These are phyloP conservation scores for Penicillium frequentans DNA, from an alignment of 2,329 filamentous ascomycete genomes.

Conservation along the genomic window DNA sequence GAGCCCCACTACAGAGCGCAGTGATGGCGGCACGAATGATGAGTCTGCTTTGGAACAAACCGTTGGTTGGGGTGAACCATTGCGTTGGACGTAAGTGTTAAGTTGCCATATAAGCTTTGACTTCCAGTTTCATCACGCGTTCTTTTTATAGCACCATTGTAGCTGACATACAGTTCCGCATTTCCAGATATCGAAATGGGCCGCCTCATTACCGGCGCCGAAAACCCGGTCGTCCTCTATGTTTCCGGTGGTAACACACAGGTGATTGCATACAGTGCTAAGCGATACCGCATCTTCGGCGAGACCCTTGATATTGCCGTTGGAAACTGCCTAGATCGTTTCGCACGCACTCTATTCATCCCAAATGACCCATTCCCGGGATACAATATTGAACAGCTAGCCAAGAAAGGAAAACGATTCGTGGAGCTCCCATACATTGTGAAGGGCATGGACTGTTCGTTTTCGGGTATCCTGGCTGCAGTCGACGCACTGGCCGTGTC, in stretches of 20 bases:
- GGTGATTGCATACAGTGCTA: conserved; percentile 93
- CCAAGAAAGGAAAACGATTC: conserved; percentile 68
- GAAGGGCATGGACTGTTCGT: conserved; percentile 98
- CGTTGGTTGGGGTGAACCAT: conserved; percentile 94
- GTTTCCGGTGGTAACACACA: conserved; percentile 96
- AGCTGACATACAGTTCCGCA: neutral
- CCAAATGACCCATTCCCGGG: conserved; percentile 95
- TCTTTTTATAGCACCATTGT: neutral
- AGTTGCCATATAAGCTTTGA: neutral
- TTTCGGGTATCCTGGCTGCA: conserved; percentile 84
- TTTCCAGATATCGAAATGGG: conserved; percentile 89
- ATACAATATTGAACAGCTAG: conserved; percentile 96
- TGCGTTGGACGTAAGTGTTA: conserved; percentile 73
- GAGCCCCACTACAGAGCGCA: conserved; percentile 82
- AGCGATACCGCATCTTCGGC: conserved; percentile 95
- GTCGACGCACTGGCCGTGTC: conserved; percentile 74
- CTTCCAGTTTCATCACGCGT: neutral
- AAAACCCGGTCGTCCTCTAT: conserved; percentile 92
- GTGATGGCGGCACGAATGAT: conserved; percentile 83
- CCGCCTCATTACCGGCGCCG: conserved; percentile 82
- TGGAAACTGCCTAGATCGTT: conserved; percentile 94
- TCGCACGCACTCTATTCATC: conserved; percentile 86
- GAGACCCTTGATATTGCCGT: conserved; percentile 97
- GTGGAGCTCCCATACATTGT: conserved; percentile 93
- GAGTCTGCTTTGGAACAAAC: conserved; percentile 78